Conservation (phyloP, 1,139 yeast genomes). For the Hyphopichia fennica region DNA sequence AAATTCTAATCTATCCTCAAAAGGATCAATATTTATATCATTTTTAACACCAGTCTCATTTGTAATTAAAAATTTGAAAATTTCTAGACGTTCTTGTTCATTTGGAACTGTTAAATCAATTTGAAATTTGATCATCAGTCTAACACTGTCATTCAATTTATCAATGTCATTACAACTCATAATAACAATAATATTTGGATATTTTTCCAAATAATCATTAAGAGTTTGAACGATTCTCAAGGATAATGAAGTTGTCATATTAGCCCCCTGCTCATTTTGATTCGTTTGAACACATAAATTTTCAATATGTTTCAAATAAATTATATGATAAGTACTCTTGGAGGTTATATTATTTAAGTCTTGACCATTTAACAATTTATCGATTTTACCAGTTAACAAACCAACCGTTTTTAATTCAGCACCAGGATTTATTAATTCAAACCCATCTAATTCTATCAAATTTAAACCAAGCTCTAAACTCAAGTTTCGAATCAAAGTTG, state of each 20-base stretch:
- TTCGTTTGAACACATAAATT: conserved; percentile 69
- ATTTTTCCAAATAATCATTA: conserved; percentile 47
- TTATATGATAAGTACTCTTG: conserved; percentile 33
- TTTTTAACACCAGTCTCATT: conserved; percentile 15
- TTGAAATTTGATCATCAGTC: conserved; percentile 76
- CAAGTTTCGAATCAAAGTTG: conserved; percentile 57
- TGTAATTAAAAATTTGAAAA: conserved; percentile 53
- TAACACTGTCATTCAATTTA: conserved; percentile 61
- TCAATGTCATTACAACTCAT: conserved; percentile 77
- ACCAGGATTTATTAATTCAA: conserved; percentile 61
- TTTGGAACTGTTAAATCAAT: conserved; percentile 74
- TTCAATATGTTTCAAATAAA: conserved; percentile 74
- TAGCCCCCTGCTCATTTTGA: conserved; percentile 58
- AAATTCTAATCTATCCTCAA: conserved; percentile 20
- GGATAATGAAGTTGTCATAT: conserved; percentile 53
- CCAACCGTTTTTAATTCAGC: conserved; percentile 83
- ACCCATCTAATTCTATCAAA: conserved; percentile 68
- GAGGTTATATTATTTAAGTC: conserved; percentile 13
- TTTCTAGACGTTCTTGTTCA: conserved; percentile 67
- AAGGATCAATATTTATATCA: conserved; percentile 7
- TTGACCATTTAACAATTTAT: conserved; percentile 39
- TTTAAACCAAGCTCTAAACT: conserved; percentile 66
- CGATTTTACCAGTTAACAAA: conserved; percentile 71
- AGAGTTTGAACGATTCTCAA: conserved; percentile 62
- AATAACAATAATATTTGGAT: conserved; percentile 50